Evolutionary conservation across 2,329 filamentous ascomycete genomes (phyloP).

Genomic region (Calonectria crousiana): DNA sequence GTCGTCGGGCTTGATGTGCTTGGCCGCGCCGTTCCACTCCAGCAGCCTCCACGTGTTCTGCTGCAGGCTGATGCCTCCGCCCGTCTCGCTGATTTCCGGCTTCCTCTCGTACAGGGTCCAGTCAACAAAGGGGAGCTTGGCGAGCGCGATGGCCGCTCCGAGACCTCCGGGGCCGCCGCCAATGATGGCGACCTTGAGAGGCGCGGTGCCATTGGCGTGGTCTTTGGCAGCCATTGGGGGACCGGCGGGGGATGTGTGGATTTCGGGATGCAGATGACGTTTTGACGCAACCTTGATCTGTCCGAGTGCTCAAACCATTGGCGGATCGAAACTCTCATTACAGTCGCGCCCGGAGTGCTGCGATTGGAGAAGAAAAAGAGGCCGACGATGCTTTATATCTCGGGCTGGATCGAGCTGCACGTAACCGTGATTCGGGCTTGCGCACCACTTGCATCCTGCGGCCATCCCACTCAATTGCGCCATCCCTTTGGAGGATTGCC

Average conservation of each 20-base stretch:
- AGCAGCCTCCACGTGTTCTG: constrained; percentile 52
- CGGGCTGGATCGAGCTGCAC: neutral
- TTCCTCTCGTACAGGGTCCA: constrained; percentile 53
- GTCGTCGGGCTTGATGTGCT: constrained; percentile 46
- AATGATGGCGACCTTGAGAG: constrained; percentile 41
- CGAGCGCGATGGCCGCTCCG: constrained; percentile 49
- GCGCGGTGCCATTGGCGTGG: constrained; percentile 24
- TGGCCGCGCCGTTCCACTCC: constrained; percentile 47
- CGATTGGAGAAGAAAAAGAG: constrained; percentile 3
- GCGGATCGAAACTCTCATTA: neutral
- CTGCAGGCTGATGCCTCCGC: constrained; percentile 53
- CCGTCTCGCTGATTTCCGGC: constrained; percentile 50
- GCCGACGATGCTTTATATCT: constrained; percentile 17
- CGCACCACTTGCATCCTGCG: constrained; percentile 32
- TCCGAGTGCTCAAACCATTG: neutral
- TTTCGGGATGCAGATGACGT: neutral
- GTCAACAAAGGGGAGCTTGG: constrained; percentile 45
- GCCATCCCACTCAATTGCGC: constrained; percentile 35
- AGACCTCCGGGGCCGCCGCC: constrained; percentile 46
- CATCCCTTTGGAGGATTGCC: constrained; percentile 34
- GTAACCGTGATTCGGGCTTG: neutral
- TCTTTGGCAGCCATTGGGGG: constrained; percentile 35
- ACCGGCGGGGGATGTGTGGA: neutral
- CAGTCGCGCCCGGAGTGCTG: neutral
- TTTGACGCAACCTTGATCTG: neutral